Evolutionary conservation across 2,329 filamentous ascomycete genomes (phyloP).

Genomic region (Pyricularia pennisetigena): DNA sequence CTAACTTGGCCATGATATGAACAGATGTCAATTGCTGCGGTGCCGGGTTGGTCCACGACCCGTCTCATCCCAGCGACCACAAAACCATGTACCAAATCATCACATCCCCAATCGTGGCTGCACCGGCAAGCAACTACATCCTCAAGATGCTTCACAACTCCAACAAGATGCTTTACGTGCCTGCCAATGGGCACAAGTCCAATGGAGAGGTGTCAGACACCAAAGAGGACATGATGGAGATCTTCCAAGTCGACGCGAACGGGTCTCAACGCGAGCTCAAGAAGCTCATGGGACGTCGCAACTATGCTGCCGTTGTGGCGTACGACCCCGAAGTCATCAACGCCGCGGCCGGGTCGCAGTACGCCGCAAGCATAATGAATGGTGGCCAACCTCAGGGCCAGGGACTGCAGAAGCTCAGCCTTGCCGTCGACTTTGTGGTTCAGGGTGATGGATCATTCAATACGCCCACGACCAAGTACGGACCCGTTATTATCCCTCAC

Average conservation of each 20-base stretch:
- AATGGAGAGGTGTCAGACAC: constrained; percentile 74
- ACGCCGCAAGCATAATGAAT: constrained; percentile 17
- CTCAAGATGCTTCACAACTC: constrained; percentile 85
- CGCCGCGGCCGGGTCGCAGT: constrained; percentile 14
- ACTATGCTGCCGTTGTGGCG: constrained; percentile 88
- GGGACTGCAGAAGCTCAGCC: constrained; percentile 58
- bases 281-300: constrained; percentile 85
- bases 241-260: constrained; percentile 89
- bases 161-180: constrained; percentile 84
- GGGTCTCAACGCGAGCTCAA: constrained; percentile 76
- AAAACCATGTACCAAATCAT: constrained; percentile 99
- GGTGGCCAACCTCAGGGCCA: constrained; percentile 28
- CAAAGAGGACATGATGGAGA: constrained; percentile 99
- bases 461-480: constrained; percentile 83
- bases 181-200: constrained; percentile 72
- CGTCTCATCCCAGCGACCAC: constrained; percentile 80
- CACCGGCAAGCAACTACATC: constrained; percentile 75
- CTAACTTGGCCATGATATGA: constrained; percentile 13
- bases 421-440: constrained; percentile 94
- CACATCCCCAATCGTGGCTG: constrained; percentile 83
- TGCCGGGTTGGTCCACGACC: constrained; percentile 90
- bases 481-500: constrained; percentile 88
- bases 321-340: constrained; percentile 75
- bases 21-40: constrained; percentile 79
- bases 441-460: constrained; percentile 74